Base-by-base conservation (phyloP, 169 alveolate species). In the Amoebophrya sp. region DNA sequence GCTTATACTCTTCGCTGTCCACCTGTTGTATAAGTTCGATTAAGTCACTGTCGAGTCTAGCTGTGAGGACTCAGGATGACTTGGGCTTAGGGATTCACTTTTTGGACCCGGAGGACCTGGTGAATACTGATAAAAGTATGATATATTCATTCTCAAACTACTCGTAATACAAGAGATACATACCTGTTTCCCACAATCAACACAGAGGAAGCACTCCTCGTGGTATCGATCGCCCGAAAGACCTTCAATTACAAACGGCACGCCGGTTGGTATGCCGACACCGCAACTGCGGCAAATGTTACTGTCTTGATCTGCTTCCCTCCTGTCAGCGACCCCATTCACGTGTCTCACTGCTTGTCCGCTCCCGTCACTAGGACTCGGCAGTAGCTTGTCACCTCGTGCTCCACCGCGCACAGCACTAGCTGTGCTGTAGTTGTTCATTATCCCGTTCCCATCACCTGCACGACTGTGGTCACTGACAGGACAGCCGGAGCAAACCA, bases 131-230 rank as follows among this genome's bases (percentile, higher is more conserved):
- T 6, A 47, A 18, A 47, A 47, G 18, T 47, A 47, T 47, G 6
- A 47, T 18, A 18, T n/a, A n/a, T n/a, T n/a, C n/a, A n/a, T n/a
- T n/a, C 18, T 47, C 65, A 47, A 47, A 47, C 65, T 47, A 47
- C 65, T 6, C 65, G n/a, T n/a, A n/a, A n/a, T n/a, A n/a, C n/a
- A n/a, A n/a, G n/a, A n/a, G n/a, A n/a, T n/a, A n/a, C n/a, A 6
- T 47, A 47, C 65, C 65, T 47, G 65, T 36, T 65, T 65, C 12
- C 83, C 83, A 36, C 83, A 65, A 65, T 1, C 83, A 26, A 65
- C n/a, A 36, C 83, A 65, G 36, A 65, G 36, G 26, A 65, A 65
- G 83, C 83, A 65, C 83, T 65, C 83, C 83, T 65, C 33, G 83
- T 65, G 83, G 83, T 65, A 65, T 1, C 83, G 83, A 26, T 65